Conservation (phyloP, 805 yeast species). For the Wickerhamomyces ciferrii region DNA sequence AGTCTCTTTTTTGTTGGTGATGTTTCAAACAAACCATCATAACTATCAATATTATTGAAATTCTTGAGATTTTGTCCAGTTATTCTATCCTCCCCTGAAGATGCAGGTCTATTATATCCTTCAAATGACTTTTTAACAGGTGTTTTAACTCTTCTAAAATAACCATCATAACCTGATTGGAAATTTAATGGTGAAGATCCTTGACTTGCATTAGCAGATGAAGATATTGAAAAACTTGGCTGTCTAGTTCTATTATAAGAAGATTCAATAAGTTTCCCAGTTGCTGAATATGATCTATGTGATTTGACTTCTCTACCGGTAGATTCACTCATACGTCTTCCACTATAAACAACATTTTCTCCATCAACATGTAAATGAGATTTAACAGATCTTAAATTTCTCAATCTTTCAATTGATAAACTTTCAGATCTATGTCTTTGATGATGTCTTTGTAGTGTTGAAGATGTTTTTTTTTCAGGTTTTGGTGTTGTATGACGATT, state of each 20-base stretch:
- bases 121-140: background rate
- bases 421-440: slow-evolving; percentile 22
- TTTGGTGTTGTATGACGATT: background rate
- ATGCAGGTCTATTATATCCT: background rate
- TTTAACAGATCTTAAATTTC: slow-evolving; percentile 11
- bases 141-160: slow-evolving; percentile 3
- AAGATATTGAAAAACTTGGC: slow-evolving; percentile 8
- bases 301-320: background rate
- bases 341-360: background rate
- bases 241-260: background rate
- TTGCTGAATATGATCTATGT: slow-evolving; percentile 1
- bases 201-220: slow-evolving; percentile 9
- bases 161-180: slow-evolving; percentile 4
- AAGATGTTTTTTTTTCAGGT: background rate
- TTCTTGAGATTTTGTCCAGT: background rate
- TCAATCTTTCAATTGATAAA: slow-evolving; percentile 11
- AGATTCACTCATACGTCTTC: slow-evolving; percentile 2
- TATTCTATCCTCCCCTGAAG: background rate
- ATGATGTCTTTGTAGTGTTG: slow-evolving; percentile 6
- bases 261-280: background rate
- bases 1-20: background rate
- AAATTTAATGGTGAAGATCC: slow-evolving; percentile 11
- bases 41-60: background rate
- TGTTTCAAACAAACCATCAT: background rate
- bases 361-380: slow-evolving; percentile 11